A percentile compares a stretch with the other conserved stretches of the same genome.
These are phyloP conservation scores for Wilcoxina mikolae DNA, from an alignment of 495 filamentous ascomycete genomes.

Conservation along the genomic window DNA sequence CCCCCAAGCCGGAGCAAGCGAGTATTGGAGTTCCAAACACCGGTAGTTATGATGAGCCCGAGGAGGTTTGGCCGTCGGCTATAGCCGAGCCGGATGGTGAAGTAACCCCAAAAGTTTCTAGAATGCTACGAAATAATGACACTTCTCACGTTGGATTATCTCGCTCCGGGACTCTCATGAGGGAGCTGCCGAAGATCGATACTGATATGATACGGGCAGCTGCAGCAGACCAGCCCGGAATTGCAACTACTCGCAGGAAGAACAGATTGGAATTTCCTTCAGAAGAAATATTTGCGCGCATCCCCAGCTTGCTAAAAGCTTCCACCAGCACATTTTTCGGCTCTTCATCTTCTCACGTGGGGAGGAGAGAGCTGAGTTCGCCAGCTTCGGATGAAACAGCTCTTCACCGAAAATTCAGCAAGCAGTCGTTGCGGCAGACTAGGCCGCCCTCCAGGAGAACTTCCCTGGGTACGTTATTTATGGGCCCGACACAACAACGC, in stretches of 20 bases:
- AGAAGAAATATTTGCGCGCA: conserved; percentile 3
- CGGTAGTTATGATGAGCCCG: background rate
- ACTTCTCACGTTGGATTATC: background rate
- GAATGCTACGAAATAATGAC: background rate
- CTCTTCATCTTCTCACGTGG: background rate
- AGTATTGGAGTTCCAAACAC: background rate
- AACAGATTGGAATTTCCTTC: background rate
- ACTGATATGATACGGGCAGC: background rate
- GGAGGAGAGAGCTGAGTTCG: background rate
- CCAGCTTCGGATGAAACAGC: background rate
- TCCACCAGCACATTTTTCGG: conserved; percentile 8
- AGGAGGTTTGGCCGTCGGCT: background rate
- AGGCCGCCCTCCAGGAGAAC: background rate
- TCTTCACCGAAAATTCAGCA: background rate
- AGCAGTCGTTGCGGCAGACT: background rate
- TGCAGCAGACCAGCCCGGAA: background rate
- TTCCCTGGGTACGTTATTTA: background rate
- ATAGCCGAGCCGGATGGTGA: background rate
- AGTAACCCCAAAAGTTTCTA: background rate
- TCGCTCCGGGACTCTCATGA: background rate
- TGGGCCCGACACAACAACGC: background rate
- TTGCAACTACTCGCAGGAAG: background rate
- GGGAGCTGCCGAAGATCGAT: background rate
- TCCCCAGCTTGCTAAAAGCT: conserved; percentile 3
- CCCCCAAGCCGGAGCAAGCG: background rate